Conservation (phyloP, 805 yeast genomes). For the Wickerhamiella kurtzmanii region DNA sequence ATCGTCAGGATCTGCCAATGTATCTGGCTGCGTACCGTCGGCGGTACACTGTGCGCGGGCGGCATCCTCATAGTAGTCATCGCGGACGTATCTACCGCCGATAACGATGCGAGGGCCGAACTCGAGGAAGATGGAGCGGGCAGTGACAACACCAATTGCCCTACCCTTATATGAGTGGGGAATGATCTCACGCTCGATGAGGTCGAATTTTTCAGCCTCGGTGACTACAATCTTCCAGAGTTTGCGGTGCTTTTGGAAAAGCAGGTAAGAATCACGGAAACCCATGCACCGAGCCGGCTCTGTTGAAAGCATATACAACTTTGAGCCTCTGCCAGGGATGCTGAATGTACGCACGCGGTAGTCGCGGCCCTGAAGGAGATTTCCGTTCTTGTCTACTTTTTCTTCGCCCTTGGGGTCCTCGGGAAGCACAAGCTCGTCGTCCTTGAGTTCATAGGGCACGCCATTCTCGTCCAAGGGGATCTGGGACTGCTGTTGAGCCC, state of each 20-base stretch:
- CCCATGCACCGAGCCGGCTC: slow-evolving; percentile 96
- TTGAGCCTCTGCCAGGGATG: slow-evolving; percentile 30
- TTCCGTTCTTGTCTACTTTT: slow-evolving; percentile 58
- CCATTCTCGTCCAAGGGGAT: slow-evolving; percentile 53
- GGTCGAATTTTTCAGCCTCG: slow-evolving; percentile 67
- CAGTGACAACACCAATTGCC: slow-evolving; percentile 78
- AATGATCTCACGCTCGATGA: slow-evolving; percentile 65
- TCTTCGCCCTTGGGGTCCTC: slow-evolving; percentile 67
- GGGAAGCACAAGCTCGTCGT: slow-evolving; percentile 68
- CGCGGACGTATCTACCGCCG: slow-evolving; percentile 67
- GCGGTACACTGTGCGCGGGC: slow-evolving; percentile 24
- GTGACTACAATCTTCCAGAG: slow-evolving; percentile 60
- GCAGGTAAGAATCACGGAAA: slow-evolving; percentile 76
- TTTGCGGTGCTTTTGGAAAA: slow-evolving; percentile 73
- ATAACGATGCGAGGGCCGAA: slow-evolving; percentile 77
- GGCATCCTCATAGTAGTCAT: slow-evolving; percentile 74
- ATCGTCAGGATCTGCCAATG: slow-evolving; percentile 56
- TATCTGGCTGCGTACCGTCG: slow-evolving; percentile 58
- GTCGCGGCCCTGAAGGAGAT: slow-evolving; percentile 55
- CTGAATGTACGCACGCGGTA: slow-evolving; percentile 42
- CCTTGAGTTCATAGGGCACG: slow-evolving; percentile 43
- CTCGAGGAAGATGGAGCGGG: slow-evolving; percentile 76
- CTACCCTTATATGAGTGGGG: slow-evolving; percentile 88
- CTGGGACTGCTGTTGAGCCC: slow-evolving; percentile 16
- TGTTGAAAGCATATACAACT: slow-evolving; percentile 78